phyloP scores from a whole-genome alignment of 2,329 filamentous ascomycete genomes.

The Knoxdaviesia proteae region DNA sequence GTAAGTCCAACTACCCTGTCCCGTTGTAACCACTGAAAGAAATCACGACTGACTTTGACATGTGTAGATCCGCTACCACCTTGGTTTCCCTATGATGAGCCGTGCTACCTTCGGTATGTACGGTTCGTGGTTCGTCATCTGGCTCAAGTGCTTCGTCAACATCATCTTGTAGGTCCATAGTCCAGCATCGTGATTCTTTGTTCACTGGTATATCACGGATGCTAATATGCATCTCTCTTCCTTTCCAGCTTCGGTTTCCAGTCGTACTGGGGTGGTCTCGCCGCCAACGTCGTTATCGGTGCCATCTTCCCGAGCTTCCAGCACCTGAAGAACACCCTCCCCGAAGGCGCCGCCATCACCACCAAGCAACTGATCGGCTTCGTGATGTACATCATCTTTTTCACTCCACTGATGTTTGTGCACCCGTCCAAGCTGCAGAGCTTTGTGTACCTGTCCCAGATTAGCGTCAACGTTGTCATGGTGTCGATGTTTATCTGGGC shows the following conservation, averaged over 20 bases:
- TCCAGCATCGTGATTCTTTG: not conserved
- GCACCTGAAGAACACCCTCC: slow-evolving; percentile 14
- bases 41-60: no score
- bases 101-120: slow-evolving; percentile 11
- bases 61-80: slow-evolving; percentile 5
- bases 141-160: slow-evolving; percentile 9
- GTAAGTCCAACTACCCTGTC: not conserved
- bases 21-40: no score
- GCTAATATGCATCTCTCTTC: not conserved
- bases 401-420: slow-evolving; percentile 2
- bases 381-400: slow-evolving; percentile 15
- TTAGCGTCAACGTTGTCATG: not conserved
- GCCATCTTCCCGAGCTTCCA: slow-evolving; percentile 14
- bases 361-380: slow-evolving; percentile 15
- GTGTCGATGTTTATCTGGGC: slow-evolving; percentile 1
- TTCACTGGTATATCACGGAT: not conserved
- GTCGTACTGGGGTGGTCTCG: slow-evolving; percentile 11
- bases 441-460: not conserved
- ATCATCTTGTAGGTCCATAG: slow-evolving; percentile 7
- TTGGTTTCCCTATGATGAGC: slow-evolving; percentile 11
- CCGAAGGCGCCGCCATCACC: slow-evolving; percentile 11
- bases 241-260: not conserved
- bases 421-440: not conserved
- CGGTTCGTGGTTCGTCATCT: slow-evolving; percentile 10
- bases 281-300: slow-evolving; percentile 11